phyloP scores from a whole-genome alignment of 2,329 filamentous ascomycete genomes.

The Xylaria arbuscula region DNA sequence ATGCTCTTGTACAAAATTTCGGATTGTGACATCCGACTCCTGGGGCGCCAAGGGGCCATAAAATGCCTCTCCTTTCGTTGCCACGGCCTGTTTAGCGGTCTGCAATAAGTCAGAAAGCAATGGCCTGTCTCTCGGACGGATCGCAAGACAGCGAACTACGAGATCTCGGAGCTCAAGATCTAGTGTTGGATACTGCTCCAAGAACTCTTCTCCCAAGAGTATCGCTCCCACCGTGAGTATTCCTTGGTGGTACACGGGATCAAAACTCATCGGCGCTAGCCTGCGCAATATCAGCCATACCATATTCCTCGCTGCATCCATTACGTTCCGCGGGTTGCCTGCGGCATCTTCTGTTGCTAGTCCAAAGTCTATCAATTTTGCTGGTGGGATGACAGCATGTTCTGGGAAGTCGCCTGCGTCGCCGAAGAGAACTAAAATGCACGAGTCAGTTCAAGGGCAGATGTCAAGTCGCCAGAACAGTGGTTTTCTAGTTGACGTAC shows the following conservation, averaged over 20 bases:
- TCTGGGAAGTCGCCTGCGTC: conserved; percentile 19
- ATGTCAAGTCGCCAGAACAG: not conserved
- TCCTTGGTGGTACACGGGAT: not conserved
- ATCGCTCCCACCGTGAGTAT: not conserved
- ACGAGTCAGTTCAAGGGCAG: conserved; percentile 15
- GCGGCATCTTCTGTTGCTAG: not conserved
- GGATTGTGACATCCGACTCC: conserved; percentile 24
- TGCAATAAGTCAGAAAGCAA: conserved; percentile 9
- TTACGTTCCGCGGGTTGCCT: not conserved
- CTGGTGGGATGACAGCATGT: conserved; percentile 25
- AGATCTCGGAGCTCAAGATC: conserved; percentile 26
- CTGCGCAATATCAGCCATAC: not conserved
- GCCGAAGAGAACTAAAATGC: conserved; percentile 25
- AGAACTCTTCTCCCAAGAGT: not conserved
- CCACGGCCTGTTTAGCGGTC: not conserved
- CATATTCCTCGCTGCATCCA: conserved; percentile 3
- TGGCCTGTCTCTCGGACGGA: conserved; percentile 1
- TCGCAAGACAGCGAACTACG: conserved; percentile 20
- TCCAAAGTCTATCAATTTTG: conserved; percentile 38
- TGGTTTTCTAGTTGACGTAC: conserved; percentile 11
- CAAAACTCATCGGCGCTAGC: rapidly evolving
- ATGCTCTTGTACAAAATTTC: not conserved
- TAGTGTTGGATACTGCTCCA: conserved; percentile 13
- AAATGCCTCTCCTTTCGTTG: not conserved
- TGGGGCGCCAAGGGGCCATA: not conserved